Percentiles rank a stretch among this genome's conserved stretches.
Evolutionary conservation across 805 yeast species (phyloP).

Genomic region (Ogataea methanolica): DNA sequence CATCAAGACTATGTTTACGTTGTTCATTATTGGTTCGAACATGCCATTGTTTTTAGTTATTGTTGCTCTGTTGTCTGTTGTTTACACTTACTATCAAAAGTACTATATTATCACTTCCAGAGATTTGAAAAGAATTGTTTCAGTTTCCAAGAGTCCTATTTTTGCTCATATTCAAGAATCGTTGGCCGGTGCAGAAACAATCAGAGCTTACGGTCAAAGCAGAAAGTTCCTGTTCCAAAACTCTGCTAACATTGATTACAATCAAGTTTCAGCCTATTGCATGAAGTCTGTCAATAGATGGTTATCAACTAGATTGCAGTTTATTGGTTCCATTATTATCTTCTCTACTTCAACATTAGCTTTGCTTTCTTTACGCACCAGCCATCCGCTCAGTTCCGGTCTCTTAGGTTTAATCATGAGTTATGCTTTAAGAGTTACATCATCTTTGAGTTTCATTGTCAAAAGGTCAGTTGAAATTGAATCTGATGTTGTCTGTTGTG

Average conservation of each 20-base stretch:
- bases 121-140: conserved; percentile 71
- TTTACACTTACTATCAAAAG: conserved; percentile 67
- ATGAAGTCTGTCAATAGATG: conserved; percentile 58
- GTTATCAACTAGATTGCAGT: conserved; percentile 57
- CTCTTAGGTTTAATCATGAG: conserved; percentile 62
- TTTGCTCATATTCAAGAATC: conserved; percentile 82
- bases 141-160: conserved; percentile 69
- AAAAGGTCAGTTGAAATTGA: conserved; percentile 61
- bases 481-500: conserved; percentile 73
- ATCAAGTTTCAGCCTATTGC: conserved; percentile 43
- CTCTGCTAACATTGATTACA: conserved; percentile 43
- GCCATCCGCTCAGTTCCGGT: conserved; percentile 47
- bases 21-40: conserved; percentile 46
- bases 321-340: conserved; percentile 54
- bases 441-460: conserved; percentile 50
- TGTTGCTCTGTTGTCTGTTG: conserved; percentile 40
- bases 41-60: conserved; percentile 52
- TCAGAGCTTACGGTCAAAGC: conserved; percentile 69
- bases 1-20: conserved; percentile 43
- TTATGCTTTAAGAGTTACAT: conserved; percentile 55
- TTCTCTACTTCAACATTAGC: conserved; percentile 48
- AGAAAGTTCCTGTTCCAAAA: conserved; percentile 58
- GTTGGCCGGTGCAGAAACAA: conserved; percentile 69
- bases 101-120: conserved; percentile 68
- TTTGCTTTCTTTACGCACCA: conserved; percentile 33